Evolutionary conservation across 164 flowering plant genomes (phyloP), one percentile per base, ranked within the genome.

Genomic region (Nelumbo lutea): DNA sequence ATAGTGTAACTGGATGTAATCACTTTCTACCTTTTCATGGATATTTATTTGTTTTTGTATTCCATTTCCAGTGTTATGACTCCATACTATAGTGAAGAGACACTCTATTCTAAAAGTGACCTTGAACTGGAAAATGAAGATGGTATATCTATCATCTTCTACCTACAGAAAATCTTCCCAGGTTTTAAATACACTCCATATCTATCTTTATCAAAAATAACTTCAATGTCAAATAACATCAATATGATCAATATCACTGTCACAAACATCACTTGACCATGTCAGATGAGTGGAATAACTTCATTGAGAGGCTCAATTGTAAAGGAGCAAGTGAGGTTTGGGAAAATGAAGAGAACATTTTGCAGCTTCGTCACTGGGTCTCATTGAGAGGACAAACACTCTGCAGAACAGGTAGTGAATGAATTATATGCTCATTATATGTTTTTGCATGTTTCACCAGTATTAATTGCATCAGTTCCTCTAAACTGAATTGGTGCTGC

Each of bases 71-170:
- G 99, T 79, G 98, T 96, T 70, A 71, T 93, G 88, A 96, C 99
- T 68, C 99, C 99, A 45, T 93, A 96, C 77, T 96, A 96, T 60
- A 91, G 93, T 73, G 99, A 96, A 76, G 97, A 93, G 84, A 88
- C 96, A 41, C 87, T 91, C 51, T 96, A 83, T 67, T 90, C 97
- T 9, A 91, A 84, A 74, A 73, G 78, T 75, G 97, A 93, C 72
- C 93, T 96, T 72, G 95, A 88, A 77, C 75, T 84, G 78, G 97
- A 91, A 69, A 96, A 93, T 83, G 97, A 96, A 80, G 98, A 93
- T 81, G 99, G 98, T 68, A 77, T 95, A 42, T 89, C 97, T 43
- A 86, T 90, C 78, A 78, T 90, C 64, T 95, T 80, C 80, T 95
- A 95, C 78, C 76, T 95, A 81, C 98, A 90, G 82, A 95, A 89